Conservation (phyloP, 2,329 filamentous ascomycete species). For the Aspergillus niger region DNA sequence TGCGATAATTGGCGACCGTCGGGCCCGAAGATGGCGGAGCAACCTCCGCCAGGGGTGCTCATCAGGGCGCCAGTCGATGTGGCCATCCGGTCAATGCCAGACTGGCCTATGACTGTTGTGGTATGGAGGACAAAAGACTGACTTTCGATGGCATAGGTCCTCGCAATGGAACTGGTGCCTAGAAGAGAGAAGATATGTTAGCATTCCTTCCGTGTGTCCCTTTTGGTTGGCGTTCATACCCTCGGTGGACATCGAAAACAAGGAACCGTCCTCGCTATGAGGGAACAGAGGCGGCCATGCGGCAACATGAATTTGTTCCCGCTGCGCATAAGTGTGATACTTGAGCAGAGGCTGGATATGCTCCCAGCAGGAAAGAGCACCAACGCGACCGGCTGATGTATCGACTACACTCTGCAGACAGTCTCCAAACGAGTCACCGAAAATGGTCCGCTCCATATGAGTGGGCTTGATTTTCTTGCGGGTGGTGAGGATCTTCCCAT, state of each 20-base stretch:
- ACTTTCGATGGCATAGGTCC: conserved; percentile 60
- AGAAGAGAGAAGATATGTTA: background rate
- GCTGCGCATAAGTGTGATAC: conserved; percentile 49
- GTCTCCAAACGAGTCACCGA: conserved; percentile 48
- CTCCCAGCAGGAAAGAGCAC: conserved; percentile 54
- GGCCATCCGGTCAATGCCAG: conserved; percentile 50
- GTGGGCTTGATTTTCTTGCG: conserved; percentile 57
- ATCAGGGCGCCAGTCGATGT: conserved; percentile 43
- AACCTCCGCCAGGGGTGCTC: conserved; percentile 45
- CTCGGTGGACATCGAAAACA: conserved; percentile 37
- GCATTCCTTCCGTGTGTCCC: background rate
- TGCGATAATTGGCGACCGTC: conserved; percentile 52
- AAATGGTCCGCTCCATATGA: conserved; percentile 56
- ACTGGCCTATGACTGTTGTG: conserved; percentile 50
- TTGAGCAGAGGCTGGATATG: conserved; percentile 55
- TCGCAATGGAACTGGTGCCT: conserved; percentile 48
- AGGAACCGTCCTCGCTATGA: conserved; percentile 18
- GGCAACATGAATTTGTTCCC: conserved; percentile 52
- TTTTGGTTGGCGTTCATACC: conserved; percentile 14
- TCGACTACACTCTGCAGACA: conserved; percentile 47
- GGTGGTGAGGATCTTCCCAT: conserved; percentile 44
- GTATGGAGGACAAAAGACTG: conserved; percentile 57
- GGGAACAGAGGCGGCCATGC: conserved; percentile 48
- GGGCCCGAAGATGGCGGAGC: conserved; percentile 52
- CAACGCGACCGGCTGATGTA: conserved; percentile 42